A percentile compares a stretch with the other conserved stretches of the same genome.
Evolutionary conservation across 2,329 filamentous ascomycete genomes (phyloP).

Genomic region (Pseudogymnoascus sp.): DNA sequence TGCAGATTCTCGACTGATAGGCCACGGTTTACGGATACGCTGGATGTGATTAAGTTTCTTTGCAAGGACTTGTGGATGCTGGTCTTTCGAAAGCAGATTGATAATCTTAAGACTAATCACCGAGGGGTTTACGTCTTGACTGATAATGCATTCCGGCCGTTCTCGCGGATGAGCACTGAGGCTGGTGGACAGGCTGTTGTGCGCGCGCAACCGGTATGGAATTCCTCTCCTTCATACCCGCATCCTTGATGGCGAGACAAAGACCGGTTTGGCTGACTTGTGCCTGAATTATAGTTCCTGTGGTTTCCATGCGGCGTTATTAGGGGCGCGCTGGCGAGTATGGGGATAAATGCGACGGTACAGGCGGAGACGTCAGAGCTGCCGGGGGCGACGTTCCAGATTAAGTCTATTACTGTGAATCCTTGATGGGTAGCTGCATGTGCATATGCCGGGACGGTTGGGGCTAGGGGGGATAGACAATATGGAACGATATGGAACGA

Average conservation of each 20-base stretch:
- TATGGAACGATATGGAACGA: neutral
- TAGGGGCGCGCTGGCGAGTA: slow-evolving; percentile 78
- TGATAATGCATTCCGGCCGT: slow-evolving; percentile 82
- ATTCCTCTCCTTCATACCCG: slow-evolving; percentile 4
- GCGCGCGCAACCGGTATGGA: slow-evolving; percentile 68
- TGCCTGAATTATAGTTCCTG: slow-evolving; percentile 54
- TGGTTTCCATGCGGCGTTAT: slow-evolving; percentile 95
- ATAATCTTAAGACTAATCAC: slow-evolving; percentile 98
- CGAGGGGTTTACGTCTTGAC: slow-evolving; percentile 95
- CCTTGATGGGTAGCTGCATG: slow-evolving; percentile 30
- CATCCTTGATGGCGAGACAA: neutral
- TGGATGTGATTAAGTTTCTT: slow-evolving; percentile 96
- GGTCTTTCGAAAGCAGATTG: slow-evolving; percentile 92
- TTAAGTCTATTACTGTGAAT: slow-evolving; percentile 70
- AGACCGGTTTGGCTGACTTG: slow-evolving; percentile 18
- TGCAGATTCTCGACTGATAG: slow-evolving; percentile 69
- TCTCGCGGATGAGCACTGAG: slow-evolving; percentile 82
- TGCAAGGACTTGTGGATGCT: slow-evolving; percentile 98
- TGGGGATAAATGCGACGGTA: slow-evolving; percentile 86
- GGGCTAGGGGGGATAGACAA: neutral
- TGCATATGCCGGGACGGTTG: neutral
- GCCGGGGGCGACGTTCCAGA: slow-evolving; percentile 87
- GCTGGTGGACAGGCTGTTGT: slow-evolving; percentile 62
- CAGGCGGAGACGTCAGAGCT: slow-evolving; percentile 84
- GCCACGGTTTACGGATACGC: slow-evolving; percentile 80